These are phyloP conservation scores for Nannizzia gypsea DNA, from an alignment of 2,329 filamentous ascomycete genomes.

Conservation along the genomic window DNA sequence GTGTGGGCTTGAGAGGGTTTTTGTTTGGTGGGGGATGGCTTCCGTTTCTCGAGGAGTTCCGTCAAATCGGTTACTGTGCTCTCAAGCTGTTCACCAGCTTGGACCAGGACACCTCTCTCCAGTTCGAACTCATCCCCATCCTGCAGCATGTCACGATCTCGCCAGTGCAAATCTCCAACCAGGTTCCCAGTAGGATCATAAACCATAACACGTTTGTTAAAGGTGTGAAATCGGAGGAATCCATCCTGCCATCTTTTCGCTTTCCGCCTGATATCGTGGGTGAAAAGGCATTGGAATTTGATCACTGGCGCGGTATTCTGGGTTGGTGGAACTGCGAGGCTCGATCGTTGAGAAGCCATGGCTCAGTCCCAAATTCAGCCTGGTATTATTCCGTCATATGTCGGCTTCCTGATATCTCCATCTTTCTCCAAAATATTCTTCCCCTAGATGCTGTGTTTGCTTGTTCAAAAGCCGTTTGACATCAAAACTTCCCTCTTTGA, in stretches of 20 bases:
- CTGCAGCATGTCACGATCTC: conserved; percentile 52
- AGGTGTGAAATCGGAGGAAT: conserved; percentile 72
- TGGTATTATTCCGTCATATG: neutral
- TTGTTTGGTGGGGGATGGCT: conserved; percentile 19
- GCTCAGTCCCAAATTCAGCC: neutral
- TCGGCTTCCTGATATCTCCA: neutral
- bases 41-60: conserved; percentile 60
- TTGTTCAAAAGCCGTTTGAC: neutral
- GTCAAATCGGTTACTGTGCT: conserved; percentile 65
- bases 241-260: conserved; percentile 93
- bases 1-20: conserved; percentile 10
- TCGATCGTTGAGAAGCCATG: conserved; percentile 8
- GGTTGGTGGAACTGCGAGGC: conserved; percentile 35
- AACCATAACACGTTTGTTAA: conserved; percentile 85
- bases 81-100: conserved; percentile 66
- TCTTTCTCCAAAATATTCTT: neutral
- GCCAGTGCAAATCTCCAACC: conserved; percentile 76
- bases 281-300: conserved; percentile 78
- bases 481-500: neutral
- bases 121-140: conserved; percentile 75
- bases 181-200: conserved; percentile 72
- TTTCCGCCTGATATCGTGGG: conserved; percentile 72
- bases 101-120: conserved; percentile 64
- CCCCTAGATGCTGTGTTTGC: neutral
- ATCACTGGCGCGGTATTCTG: conserved; percentile 62